A percentile compares a stretch with the other conserved stretches of the same genome.
These are phyloP conservation scores for Neophaeococcomyces aloes DNA, from an alignment of 2,329 filamentous ascomycete species.

Conservation along the genomic window DNA sequence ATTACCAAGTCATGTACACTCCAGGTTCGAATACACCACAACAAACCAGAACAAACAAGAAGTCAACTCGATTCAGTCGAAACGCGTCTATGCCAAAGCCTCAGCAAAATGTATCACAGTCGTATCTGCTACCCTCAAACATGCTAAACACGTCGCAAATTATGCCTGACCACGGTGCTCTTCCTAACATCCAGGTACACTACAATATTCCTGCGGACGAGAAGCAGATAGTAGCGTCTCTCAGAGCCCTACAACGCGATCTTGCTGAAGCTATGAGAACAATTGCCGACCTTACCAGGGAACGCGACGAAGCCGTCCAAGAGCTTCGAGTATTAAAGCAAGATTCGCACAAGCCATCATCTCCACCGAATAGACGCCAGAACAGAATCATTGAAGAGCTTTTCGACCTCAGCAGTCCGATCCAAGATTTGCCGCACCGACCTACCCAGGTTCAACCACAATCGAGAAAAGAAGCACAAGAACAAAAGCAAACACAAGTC, in stretches of 20 bases:
- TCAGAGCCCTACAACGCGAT: conserved; percentile 20
- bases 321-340: conserved; percentile 19
- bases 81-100: conserved; percentile 12
- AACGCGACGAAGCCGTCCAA: conserved; percentile 19
- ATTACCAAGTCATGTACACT: conserved; percentile 23
- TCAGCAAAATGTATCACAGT: conserved; percentile 18
- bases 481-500: conserved; percentile 14
- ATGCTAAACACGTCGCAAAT: conserved; percentile 22
- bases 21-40: conserved; percentile 21
- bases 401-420: conserved; percentile 19
- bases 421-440: conserved; percentile 15
- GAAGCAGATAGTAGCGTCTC: conserved; percentile 23
- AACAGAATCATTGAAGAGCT: conserved; percentile 15
- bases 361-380: conserved; percentile 12
- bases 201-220: conserved; percentile 21
- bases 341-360: conserved; percentile 13
- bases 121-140: conserved; percentile 19
- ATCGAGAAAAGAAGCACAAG: conserved; percentile 9
- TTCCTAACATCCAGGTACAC: conserved; percentile 19
- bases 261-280: conserved; percentile 20
- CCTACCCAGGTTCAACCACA: conserved; percentile 9
- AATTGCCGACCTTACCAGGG: conserved; percentile 19
- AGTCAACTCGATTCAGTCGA: conserved; percentile 19
- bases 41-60: conserved; percentile 13
- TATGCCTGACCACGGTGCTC: conserved; percentile 17